These are phyloP conservation scores for Leucosporidium creatinivorum DNA, from an alignment of 768 basidiomycete genomes.

Conservation along the genomic window DNA sequence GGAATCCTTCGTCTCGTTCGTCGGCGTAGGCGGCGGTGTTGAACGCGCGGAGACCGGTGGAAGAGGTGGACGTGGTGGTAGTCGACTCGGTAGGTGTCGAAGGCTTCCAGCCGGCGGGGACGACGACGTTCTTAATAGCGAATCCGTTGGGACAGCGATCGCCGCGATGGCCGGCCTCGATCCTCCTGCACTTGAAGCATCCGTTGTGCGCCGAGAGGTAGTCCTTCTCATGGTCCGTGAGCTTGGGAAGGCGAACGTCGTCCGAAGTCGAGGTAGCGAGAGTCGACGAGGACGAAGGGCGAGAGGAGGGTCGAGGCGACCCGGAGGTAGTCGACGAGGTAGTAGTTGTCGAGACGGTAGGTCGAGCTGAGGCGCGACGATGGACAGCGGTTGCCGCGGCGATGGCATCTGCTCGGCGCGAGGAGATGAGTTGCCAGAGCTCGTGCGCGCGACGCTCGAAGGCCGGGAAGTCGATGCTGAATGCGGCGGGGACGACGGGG, in stretches of 20 bases:
- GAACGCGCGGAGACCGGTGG: slow-evolving; percentile 1
- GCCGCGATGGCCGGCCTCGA: background rate
- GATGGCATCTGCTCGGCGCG: too few relatives aligned
- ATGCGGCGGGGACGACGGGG: too few relatives aligned
- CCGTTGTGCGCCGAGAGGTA: background rate
- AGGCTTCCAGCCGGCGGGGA: background rate
- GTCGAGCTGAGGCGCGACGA: too few relatives aligned
- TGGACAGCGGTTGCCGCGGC: too few relatives aligned
- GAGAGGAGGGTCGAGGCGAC: background rate
- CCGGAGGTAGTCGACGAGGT: background rate
- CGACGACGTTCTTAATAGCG: background rate
- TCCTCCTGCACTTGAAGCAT: slow-evolving; percentile 5
- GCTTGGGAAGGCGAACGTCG: background rate
- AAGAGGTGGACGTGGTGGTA: background rate
- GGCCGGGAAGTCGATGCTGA: too few relatives aligned
- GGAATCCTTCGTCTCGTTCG: background rate
- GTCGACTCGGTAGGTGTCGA: background rate
- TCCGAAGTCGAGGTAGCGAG: too few relatives aligned
- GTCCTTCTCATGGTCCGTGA: slow-evolving; percentile 6
- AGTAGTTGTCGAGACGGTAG: background rate
- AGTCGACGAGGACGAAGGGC: too few relatives aligned
- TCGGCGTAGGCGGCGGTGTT: background rate
- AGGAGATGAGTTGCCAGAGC: too few relatives aligned
- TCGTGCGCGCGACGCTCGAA: too few relatives aligned
- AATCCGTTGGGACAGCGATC: background rate